Evolutionary conservation across 768 basidiomycete genomes (phyloP).

Genomic region (Fibroporia radiculosa): DNA sequence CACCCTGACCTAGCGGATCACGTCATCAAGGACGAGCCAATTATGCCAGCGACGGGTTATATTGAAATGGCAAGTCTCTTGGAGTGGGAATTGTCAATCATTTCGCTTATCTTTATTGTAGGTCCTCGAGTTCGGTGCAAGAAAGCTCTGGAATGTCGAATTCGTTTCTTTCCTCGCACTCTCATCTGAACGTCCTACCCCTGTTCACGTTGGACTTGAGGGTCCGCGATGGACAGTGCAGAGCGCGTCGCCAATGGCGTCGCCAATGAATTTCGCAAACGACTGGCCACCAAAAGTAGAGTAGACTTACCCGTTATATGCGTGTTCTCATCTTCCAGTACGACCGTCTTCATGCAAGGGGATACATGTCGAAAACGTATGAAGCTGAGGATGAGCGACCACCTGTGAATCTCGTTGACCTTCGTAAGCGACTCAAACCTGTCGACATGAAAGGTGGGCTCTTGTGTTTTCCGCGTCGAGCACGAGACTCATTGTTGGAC

Average conservation of each 20-base stretch:
- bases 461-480: not conserved
- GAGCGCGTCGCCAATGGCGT: conserved; percentile 15
- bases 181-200: conserved; percentile 15
- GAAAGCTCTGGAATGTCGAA: conserved; percentile 19
- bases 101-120: conserved; percentile 12
- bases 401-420: not conserved
- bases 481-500: not conserved
- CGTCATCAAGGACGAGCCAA: conserved; percentile 35
- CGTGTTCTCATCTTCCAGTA: conserved; percentile 2
- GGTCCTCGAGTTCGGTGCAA: conserved; percentile 30
- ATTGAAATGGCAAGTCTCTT: conserved; percentile 26
- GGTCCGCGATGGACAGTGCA: conserved; percentile 23
- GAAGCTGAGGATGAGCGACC: not conserved
- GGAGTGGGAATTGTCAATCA: not conserved
- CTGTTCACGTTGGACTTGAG: conserved; percentile 14
- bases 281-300: conserved; percentile 5
- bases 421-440: conserved; percentile 1
- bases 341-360: conserved; percentile 6
- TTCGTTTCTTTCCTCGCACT: conserved; percentile 19
- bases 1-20: conserved; percentile 37
- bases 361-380: not conserved
- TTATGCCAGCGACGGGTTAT: conserved; percentile 40
- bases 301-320: not conserved
- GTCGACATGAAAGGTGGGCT: conserved; percentile 9
- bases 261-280: conserved; percentile 3